Evolutionary conservation across 805 yeast species (phyloP).

Genomic region (Candida rishiriensis): DNA sequence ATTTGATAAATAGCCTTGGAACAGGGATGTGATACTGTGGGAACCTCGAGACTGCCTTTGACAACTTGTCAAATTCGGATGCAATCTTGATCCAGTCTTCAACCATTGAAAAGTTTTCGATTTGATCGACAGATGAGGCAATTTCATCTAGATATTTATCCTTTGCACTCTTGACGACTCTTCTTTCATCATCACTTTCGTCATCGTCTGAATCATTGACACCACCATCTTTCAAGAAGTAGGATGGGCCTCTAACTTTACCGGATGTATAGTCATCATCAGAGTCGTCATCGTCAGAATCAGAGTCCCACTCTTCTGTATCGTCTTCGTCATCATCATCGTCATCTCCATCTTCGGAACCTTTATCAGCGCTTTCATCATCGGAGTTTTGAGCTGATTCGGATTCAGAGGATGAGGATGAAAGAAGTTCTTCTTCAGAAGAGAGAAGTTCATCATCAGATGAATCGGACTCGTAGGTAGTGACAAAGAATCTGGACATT

Average conservation of each 20-base stretch:
- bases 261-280: constrained; percentile 34
- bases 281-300: constrained; percentile 43
- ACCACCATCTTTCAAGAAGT: constrained; percentile 47
- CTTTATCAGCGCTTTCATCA: constrained; percentile 30
- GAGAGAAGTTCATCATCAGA: constrained; percentile 53
- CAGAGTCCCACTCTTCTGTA: constrained; percentile 39
- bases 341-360: constrained; percentile 30
- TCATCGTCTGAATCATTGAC: constrained; percentile 34
- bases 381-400: constrained; percentile 23
- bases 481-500: constrained; percentile 91
- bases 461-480: constrained; percentile 50
- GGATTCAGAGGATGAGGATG: constrained; percentile 28
- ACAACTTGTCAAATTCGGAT: constrained; percentile 73
- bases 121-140: constrained; percentile 56
- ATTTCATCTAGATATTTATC: constrained; percentile 91
- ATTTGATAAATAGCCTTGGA: constrained; percentile 67
- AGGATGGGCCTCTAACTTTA: constrained; percentile 46
- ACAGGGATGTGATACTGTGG: constrained; percentile 71
- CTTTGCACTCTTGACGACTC: constrained; percentile 88
- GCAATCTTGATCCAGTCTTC: constrained; percentile 78
- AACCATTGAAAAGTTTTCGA: constrained; percentile 63
- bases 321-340: constrained; percentile 39
- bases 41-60: constrained; percentile 61
- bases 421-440: constrained; percentile 55
- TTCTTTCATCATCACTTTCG: constrained; percentile 57